These are phyloP conservation scores for Phyllostachys edulis DNA, from an alignment of 176 grass and related monocot genomes.

Conservation along the genomic window DNA sequence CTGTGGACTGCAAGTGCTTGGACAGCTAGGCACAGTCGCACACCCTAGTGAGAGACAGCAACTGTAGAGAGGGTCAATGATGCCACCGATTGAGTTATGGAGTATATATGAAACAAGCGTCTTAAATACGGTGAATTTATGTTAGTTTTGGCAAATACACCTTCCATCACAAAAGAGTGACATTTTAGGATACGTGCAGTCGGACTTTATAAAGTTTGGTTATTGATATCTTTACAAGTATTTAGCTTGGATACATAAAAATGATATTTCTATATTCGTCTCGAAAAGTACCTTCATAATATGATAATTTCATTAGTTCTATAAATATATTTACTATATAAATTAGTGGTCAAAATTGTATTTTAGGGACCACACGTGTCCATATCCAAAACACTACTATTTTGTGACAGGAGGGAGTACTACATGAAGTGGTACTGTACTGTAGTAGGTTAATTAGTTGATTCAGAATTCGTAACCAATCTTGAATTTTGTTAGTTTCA, in stretches of 20 bases:
- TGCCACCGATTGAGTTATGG: not conserved
- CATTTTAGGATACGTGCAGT: too few species aligned
- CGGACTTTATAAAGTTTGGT: too few species aligned
- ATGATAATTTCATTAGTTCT: too few species aligned
- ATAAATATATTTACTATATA: too few species aligned
- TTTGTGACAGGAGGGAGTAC: not conserved
- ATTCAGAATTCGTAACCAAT: not conserved
- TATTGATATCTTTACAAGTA: too few species aligned
- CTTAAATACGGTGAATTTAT: not conserved
- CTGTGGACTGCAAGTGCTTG: not conserved
- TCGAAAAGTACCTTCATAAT: too few species aligned
- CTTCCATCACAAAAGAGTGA: too few species aligned
- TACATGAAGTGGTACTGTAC: not conserved
- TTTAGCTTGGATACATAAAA: too few species aligned
- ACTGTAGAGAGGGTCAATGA: slow-evolving; percentile 17
- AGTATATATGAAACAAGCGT: not conserved
- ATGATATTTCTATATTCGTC: too few species aligned
- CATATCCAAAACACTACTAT: too few species aligned
- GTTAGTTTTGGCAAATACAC: not conserved
- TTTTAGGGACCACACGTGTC: too few species aligned
- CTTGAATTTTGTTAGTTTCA: not conserved
- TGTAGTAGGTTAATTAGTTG: not conserved
- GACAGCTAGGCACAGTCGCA: not conserved
- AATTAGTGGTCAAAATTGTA: too few species aligned
- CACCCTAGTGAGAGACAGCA: not conserved